Evolutionary conservation across 2,329 filamentous ascomycete genomes (phyloP).

Genomic region (Eurotiales sp.): DNA sequence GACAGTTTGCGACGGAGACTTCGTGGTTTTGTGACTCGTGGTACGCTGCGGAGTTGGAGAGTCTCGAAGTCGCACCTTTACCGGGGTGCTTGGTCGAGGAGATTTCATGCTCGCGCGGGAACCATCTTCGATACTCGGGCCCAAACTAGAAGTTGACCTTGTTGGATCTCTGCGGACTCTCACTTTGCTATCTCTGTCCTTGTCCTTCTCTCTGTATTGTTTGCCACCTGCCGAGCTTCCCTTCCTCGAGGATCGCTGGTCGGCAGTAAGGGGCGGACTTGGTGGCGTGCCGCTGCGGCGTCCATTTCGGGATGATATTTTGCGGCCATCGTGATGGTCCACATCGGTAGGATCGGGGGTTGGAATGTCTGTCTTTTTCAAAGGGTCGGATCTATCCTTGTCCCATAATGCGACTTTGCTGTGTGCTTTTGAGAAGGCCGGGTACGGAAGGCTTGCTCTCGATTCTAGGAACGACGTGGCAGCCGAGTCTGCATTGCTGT

Average conservation of each 20-base stretch:
- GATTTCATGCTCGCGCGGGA: constrained; percentile 33
- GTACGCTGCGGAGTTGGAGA: constrained; percentile 34
- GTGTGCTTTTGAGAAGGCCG: constrained; percentile 81
- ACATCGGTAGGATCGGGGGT: constrained; percentile 73
- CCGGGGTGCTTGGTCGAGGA: constrained; percentile 34
- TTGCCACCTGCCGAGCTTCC: constrained; percentile 28
- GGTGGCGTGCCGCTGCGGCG: constrained; percentile 37
- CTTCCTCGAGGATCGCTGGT: constrained; percentile 36
- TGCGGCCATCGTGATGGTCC: constrained; percentile 27
- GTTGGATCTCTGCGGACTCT: constrained; percentile 36
- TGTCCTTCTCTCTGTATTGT: constrained; percentile 20
- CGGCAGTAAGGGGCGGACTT: constrained; percentile 47
- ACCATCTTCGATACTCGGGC: constrained; percentile 36
- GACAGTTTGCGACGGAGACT: constrained; percentile 26
- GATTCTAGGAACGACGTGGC: constrained; percentile 41
- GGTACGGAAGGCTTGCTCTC: constrained; percentile 64
- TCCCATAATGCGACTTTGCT: constrained; percentile 80
- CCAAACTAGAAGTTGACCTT: constrained; percentile 40
- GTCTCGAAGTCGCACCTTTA: constrained; percentile 33
- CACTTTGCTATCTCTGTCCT: constrained; percentile 32
- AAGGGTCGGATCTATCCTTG: constrained; percentile 48
- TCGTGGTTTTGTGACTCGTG: constrained; percentile 33
- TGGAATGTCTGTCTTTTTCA: constrained; percentile 40
- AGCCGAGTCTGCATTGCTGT: constrained; percentile 21
- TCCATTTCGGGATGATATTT: constrained; percentile 26